Evolutionary conservation across 2,329 filamentous ascomycete genomes (phyloP).

Genomic region (Canariomyces notabilis): DNA sequence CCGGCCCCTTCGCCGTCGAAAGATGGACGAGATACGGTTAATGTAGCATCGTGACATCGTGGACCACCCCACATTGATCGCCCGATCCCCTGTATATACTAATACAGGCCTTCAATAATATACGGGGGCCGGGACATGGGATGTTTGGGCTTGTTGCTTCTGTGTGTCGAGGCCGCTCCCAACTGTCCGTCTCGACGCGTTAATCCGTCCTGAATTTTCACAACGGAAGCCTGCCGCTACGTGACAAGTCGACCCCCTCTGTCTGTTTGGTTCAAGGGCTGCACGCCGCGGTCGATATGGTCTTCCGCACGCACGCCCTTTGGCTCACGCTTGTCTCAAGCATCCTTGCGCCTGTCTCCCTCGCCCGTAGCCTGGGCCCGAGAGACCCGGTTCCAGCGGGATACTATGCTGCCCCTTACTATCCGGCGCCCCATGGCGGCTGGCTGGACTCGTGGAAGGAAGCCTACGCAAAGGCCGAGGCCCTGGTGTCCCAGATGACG

Average conservation of each 20-base stretch:
- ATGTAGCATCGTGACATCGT: background rate
- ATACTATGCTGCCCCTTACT: constrained; percentile 56
- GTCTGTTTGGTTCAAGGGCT: background rate
- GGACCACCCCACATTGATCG: background rate
- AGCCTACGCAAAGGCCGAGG: constrained; percentile 65
- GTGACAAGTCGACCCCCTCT: background rate
- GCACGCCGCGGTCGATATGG: constrained; percentile 18
- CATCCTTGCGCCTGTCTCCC: constrained; percentile 17
- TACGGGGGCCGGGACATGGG: background rate
- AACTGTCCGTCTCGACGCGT: background rate
- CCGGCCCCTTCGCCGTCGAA: background rate
- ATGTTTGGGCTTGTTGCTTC: too few species aligned
- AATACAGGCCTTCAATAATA: background rate
- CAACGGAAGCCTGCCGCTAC: background rate
- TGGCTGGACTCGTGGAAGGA: constrained; percentile 64
- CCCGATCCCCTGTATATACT: background rate
- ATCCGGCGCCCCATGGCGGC: constrained; percentile 67
- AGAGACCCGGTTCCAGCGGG: constrained; percentile 28
- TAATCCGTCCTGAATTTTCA: background rate
- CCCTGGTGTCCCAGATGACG: constrained; percentile 69
- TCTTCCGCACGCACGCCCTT: constrained; percentile 6
- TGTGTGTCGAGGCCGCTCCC: too few species aligned
- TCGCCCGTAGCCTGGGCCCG: constrained; percentile 22
- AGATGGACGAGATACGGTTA: too few species aligned
- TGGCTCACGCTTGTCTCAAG: constrained; percentile 16